Conservation (phyloP, 805 yeast species). For the Teunomyces cretensis region DNA sequence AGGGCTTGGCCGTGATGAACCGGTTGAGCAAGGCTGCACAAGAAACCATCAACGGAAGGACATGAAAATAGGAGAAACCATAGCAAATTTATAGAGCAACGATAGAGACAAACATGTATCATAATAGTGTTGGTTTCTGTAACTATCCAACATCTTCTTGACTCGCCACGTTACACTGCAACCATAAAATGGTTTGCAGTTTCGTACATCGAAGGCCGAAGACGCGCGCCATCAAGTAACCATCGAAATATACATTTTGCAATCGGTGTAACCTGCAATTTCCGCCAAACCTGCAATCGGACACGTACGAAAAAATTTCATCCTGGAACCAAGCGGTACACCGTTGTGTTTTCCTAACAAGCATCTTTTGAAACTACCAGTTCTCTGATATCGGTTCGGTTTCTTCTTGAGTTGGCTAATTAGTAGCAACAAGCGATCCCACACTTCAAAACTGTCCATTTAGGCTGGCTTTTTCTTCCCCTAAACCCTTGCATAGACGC, state of each 20-base stretch:
- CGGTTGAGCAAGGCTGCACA: conserved; percentile 82
- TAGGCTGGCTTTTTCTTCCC: too few species aligned
- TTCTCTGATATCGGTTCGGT: background rate
- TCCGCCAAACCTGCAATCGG: background rate
- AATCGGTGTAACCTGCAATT: background rate
- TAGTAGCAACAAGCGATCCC: too few species aligned
- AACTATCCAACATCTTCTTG: too few species aligned
- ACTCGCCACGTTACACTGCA: too few species aligned
- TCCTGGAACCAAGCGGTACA: background rate
- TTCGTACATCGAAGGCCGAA: too few species aligned
- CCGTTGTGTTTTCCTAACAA: background rate
- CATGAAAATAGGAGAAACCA: background rate
- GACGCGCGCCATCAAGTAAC: too few species aligned
- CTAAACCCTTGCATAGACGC: too few species aligned
- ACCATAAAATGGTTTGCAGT: too few species aligned
- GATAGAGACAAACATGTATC: background rate
- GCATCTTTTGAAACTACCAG: background rate
- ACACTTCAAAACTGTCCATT: too few species aligned
- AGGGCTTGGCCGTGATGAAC: conserved; percentile 95
- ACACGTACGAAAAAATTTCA: conserved; percentile 3
- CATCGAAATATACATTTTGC: too few species aligned
- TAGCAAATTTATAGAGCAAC: background rate
- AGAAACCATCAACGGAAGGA: conserved; percentile 31
- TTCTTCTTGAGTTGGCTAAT: too few species aligned
- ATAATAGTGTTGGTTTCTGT: too few species aligned